Percentiles rank a stretch among this genome's conserved stretches.
Conservation (phyloP, 2,329 filamentous ascomycete genomes). For the Pseudogymnoascus sp. region DNA sequence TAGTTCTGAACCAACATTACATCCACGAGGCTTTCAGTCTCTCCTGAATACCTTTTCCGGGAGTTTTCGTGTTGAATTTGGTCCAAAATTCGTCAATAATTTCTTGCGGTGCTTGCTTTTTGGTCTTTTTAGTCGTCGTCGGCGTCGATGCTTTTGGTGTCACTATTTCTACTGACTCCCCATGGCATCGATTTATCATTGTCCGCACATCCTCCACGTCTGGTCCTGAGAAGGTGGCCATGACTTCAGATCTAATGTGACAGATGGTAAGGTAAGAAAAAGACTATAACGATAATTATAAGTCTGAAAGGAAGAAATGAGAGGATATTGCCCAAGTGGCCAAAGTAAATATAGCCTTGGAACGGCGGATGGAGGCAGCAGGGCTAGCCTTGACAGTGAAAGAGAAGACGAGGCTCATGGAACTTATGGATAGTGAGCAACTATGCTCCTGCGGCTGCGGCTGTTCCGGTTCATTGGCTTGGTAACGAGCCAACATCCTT, state of each 20-base stretch:
- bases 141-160: neutral
- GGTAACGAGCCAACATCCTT: neutral
- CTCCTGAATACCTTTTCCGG: conserved; percentile 52
- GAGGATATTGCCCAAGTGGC: neutral
- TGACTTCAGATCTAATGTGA: neutral
- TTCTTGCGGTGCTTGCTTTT: conserved; percentile 57
- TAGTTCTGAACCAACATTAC: neutral
- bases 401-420: neutral
- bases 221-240: conserved; percentile 1
- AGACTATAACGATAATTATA: neutral
- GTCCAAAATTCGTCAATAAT: conserved; percentile 67
- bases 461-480: neutral
- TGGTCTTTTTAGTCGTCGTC: conserved; percentile 28
- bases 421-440: neutral
- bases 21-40: neutral
- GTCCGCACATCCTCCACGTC: neutral
- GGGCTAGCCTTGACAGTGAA: neutral
- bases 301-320: neutral
- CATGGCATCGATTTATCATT: neutral
- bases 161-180: neutral
- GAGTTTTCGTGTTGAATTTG: conserved; percentile 62
- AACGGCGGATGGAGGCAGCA: neutral
- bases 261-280: neutral
- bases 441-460: neutral
- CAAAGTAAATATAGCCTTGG: neutral